These are phyloP conservation scores for Cryptomeria japonica DNA, from an alignment of 75 land plant genomes.

Conservation along the genomic window DNA sequence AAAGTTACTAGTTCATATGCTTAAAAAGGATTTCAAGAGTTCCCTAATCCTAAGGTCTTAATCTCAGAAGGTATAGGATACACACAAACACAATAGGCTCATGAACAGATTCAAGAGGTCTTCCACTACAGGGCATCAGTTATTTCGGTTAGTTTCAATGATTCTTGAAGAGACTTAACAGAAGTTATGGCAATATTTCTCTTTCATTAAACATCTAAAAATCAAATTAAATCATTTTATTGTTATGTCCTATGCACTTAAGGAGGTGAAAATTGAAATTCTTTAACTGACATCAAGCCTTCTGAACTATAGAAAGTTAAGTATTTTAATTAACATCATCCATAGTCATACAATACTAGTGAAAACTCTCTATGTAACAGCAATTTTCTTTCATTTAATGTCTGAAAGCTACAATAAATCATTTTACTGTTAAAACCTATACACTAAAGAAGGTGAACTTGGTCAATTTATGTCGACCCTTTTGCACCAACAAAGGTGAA, in stretches of 20 bases:
- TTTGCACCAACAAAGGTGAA: background rate
- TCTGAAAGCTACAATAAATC: background rate
- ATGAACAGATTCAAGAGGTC: background rate
- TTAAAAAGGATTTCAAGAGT: constrained; percentile 15
- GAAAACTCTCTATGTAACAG: background rate
- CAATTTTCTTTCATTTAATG: background rate
- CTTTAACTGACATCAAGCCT: background rate
- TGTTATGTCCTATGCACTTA: background rate
- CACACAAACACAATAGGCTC: background rate
- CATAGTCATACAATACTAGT: no score
- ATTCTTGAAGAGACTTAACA: background rate
- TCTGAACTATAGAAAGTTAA: background rate
- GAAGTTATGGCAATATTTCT: background rate
- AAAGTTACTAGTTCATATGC: background rate
- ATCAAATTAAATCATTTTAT: background rate
- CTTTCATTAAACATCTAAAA: background rate
- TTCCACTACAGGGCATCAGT: background rate
- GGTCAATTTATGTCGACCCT: background rate
- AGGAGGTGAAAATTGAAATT: background rate
- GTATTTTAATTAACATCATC: no score
- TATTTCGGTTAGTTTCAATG: background rate
- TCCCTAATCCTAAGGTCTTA: constrained; percentile 3
- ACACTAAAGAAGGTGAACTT: no score
- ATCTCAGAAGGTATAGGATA: no score
- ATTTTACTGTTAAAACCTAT: background rate